Evolutionary conservation across 495 filamentous ascomycete genomes (phyloP).

Genomic region (Pyronema domesticum): DNA sequence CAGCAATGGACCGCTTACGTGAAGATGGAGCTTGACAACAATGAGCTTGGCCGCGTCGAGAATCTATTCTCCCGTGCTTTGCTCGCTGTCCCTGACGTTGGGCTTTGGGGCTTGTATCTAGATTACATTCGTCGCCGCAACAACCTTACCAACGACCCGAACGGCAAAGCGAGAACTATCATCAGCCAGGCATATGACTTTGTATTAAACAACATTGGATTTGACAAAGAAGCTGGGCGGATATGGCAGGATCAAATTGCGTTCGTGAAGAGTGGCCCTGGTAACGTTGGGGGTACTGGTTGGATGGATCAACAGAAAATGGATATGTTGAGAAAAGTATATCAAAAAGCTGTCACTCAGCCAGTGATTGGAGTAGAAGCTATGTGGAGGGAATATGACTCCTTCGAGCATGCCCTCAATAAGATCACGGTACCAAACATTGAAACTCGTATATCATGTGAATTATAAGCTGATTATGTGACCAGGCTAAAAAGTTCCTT

Average conservation of each 20-base stretch:
- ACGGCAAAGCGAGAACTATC: constrained; percentile 51
- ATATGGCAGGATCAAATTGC: constrained; percentile 89
- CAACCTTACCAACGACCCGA: constrained; percentile 62
- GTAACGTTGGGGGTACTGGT: constrained; percentile 58
- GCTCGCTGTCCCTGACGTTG: constrained; percentile 53
- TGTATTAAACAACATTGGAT: constrained; percentile 70
- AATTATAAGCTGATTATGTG: constrained; percentile 1
- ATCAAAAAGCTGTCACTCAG: constrained; percentile 70
- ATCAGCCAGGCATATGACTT: constrained; percentile 78
- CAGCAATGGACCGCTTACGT: constrained; percentile 75
- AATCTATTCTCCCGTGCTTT: constrained; percentile 63
- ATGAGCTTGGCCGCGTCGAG: constrained; percentile 60
- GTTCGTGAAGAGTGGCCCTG: constrained; percentile 73
- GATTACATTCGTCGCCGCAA: constrained; percentile 87
- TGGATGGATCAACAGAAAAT: constrained; percentile 99
- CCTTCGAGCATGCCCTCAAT: constrained; percentile 82
- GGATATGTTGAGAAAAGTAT: constrained; percentile 76
- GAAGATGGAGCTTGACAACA: constrained; percentile 68
- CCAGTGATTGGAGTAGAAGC: constrained; percentile 62
- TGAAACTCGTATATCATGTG: neutral
- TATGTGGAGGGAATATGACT: constrained; percentile 93
- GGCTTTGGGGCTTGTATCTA: constrained; percentile 83
- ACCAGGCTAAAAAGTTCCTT: constrained; percentile 73
- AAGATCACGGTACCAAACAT: constrained; percentile 47
- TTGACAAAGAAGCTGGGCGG: constrained; percentile 76